Evolutionary conservation across 2,329 filamentous ascomycete species (phyloP).

Genomic region (Exophiala bonariae): DNA sequence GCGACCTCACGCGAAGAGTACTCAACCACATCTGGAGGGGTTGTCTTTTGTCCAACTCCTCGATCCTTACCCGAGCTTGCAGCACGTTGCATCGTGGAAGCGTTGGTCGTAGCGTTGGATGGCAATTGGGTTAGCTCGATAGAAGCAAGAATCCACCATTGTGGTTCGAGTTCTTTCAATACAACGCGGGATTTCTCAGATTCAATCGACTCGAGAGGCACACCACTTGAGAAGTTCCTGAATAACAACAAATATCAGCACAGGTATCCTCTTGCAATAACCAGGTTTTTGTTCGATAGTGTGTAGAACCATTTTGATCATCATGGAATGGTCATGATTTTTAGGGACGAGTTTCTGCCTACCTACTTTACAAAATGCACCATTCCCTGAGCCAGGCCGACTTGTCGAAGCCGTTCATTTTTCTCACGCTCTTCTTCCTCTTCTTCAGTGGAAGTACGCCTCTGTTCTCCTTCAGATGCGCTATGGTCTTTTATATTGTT

Average conservation of each 20-base stretch:
- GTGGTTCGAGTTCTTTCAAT: constrained; percentile 79
- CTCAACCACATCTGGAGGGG: constrained; percentile 55
- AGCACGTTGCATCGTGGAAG: constrained; percentile 30
- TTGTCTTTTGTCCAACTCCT: constrained; percentile 19
- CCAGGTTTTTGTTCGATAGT: no score
- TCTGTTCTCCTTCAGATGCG: constrained; percentile 6
- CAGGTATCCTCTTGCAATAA: no score
- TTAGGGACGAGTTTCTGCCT: constrained; percentile 9
- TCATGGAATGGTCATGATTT: neutral
- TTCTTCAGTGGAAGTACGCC: constrained; percentile 28
- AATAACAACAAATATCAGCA: neutral
- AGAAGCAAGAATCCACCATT: constrained; percentile 95
- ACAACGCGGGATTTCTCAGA: constrained; percentile 86
- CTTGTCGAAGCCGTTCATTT: constrained; percentile 86
- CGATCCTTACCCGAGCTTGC: constrained; percentile 33
- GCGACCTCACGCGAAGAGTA: constrained; percentile 91
- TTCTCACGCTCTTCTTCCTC: constrained; percentile 60
- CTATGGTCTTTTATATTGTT: neutral
- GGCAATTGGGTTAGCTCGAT: constrained; percentile 79
- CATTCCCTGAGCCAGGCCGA: constrained; percentile 96
- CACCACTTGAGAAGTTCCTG: constrained; percentile 77
- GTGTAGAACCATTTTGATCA: constrained; percentile 3
- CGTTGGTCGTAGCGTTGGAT: constrained; percentile 39
- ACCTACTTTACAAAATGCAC: constrained; percentile 76
- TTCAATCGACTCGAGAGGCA: constrained; percentile 79